Evolutionary conservation across 768 basidiomycete species (phyloP).

Genomic region (Hygrocybe coccinea): DNA sequence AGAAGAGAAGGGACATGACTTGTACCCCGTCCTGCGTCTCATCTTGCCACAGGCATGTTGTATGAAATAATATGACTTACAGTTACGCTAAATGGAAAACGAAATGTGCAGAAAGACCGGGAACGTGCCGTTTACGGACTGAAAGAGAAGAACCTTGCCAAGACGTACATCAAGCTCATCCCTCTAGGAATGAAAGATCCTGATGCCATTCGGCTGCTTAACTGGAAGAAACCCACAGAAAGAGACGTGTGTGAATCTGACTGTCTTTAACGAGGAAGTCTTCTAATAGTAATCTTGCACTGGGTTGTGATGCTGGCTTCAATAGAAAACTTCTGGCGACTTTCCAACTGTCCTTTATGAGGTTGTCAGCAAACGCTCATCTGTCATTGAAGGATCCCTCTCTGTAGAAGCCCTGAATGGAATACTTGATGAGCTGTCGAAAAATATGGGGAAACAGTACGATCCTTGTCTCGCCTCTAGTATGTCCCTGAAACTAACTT

Average conservation of each 20-base stretch:
- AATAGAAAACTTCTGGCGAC: constrained; percentile 72
- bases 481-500: constrained; percentile 7
- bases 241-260: constrained; percentile 45
- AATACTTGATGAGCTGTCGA: constrained; percentile 71
- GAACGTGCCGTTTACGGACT: constrained; percentile 89
- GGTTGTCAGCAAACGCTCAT: constrained; percentile 79
- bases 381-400: constrained; percentile 66
- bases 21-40: constrained; percentile 86
- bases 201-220: constrained; percentile 74
- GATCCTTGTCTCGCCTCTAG: constrained; percentile 14
- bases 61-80: background rate
- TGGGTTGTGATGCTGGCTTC: background rate
- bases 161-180: constrained; percentile 85
- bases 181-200: constrained; percentile 75
- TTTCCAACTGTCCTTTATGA: constrained; percentile 85
- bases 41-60: constrained; percentile 76
- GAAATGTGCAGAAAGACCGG: constrained; percentile 73
- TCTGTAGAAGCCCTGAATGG: constrained; percentile 82
- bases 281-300: background rate
- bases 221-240: constrained; percentile 86
- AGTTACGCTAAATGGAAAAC: background rate
- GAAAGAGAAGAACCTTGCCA: constrained; percentile 93
- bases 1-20: constrained; percentile 74
- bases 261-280: background rate
- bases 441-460: constrained; percentile 71